Base-by-base conservation (phyloP, 305 asterid genomes). In the Andrographis paniculata region DNA sequence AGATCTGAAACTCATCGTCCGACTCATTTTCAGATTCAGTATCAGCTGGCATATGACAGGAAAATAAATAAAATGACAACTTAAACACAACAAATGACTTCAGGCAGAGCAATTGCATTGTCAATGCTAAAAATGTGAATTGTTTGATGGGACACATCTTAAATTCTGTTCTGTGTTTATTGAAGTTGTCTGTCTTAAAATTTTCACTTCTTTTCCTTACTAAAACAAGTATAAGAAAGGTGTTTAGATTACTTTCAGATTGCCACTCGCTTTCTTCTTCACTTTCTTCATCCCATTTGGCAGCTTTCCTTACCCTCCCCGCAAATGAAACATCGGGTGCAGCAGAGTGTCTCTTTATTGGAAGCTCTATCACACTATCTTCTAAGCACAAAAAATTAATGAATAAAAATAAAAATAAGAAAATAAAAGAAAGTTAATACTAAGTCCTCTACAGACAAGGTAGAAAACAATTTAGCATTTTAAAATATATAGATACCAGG, bases 1-100 rank as follows among this genome's bases (percentile, higher is more conserved):
- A 92, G 61, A 92, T 81, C 79, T 92, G 96, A 71, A 87, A 81
- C 69, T 92, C 99, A 57, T 87, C 96, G 69, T 92, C 96, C 42
- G 99, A 75, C 62, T 81, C 99, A 53, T 78, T 63, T 65, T 83
- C 96, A 43, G 76, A 72, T 60, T 87, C 96, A 33, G 96, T 77
- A 55, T 81, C 96, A 54, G 77, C 99, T 92, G n/a, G 77, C 78
- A 76, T 58, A 42, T 53, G 20, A 44, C 58, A 56, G 1, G 55
- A 64, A 46, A 42, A 54, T 17, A 43, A 53, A 2, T 37, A 47
- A 66, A 40, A 43, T 50, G 37, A 53, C 52, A 31, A 45, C 33
- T 42, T 36, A 46, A 53, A 33, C 23, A 36, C 48, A 14, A n/a
- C n/a, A n/a, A n/a, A n/a, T n/a, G n/a, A n/a, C n/a, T n/a, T n/a